These are phyloP conservation scores for Fusarium xylarioides DNA, from an alignment of 2,329 filamentous ascomycete genomes.

Conservation along the genomic window DNA sequence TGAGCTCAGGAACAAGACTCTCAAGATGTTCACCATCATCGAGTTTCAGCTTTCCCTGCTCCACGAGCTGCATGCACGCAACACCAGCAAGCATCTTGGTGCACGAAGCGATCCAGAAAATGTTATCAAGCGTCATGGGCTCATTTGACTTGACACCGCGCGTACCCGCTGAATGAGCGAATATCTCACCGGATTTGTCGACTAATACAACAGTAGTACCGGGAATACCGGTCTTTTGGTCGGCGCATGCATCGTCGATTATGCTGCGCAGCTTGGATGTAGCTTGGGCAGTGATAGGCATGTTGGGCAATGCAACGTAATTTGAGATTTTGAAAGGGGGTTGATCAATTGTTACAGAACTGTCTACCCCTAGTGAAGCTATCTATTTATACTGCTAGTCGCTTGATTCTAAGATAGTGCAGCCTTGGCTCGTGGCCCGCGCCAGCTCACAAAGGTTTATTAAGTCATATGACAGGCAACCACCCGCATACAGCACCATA, in stretches of 20 bases:
- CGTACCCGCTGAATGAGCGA: slow-evolving; percentile 59
- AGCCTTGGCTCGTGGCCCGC: neutral
- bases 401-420: neutral
- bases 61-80: slow-evolving; percentile 66
- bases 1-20: slow-evolving; percentile 60
- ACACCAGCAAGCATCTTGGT: slow-evolving; percentile 65
- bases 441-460: neutral
- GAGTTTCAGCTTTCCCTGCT: slow-evolving; percentile 57
- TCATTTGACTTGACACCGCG: slow-evolving; percentile 54
- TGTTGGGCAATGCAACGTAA: neutral
- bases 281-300: slow-evolving; percentile 28
- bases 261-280: slow-evolving; percentile 36
- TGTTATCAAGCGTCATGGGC: slow-evolving; percentile 66
- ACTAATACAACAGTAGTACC: slow-evolving; percentile 58
- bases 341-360: neutral
- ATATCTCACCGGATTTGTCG: slow-evolving; percentile 58
- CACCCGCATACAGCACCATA: neutral
- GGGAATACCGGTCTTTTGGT: slow-evolving; percentile 53
- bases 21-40: slow-evolving; percentile 60
- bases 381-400: slow-evolving; percentile 4
- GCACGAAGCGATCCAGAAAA: slow-evolving; percentile 69
- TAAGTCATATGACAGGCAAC: neutral
- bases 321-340: neutral
- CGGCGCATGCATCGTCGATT: slow-evolving; percentile 50
- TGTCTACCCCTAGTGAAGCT: neutral